Base-by-base conservation (phyloP, 2,329 filamentous ascomycete genomes). In the Ophiostoma australiae region DNA sequence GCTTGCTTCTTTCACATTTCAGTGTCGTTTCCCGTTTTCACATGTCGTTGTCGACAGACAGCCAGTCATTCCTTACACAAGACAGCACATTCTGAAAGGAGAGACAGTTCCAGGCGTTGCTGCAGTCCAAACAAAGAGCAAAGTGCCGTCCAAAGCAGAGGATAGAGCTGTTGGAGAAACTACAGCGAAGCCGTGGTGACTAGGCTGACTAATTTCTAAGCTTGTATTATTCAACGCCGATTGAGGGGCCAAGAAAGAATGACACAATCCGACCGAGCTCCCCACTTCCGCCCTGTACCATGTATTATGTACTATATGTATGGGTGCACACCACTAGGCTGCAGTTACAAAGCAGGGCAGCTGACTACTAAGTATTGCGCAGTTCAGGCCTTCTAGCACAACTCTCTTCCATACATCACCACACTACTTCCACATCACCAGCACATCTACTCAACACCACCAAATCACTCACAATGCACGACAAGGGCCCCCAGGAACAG, bases 401-500 rank as follows among this genome's bases (percentile, higher is more conserved):
- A 58, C 52, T 20, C 33, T 31, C n/a, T 41, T 48, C 23, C 10
- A 17, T 39, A 31, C 37, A 41, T 23, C 39, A 41, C 65, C 35
- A 13, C 65, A 23, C 23, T 23, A 11, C 58, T 6, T 33, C 4
- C 41, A 52, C 67, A 68, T 31, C 41, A 55, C 44, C n/a, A 23
- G 15, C 52, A 7, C n/a, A 37, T 67, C 44, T 48, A 48, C 44
- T 20, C 52, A 41, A 35, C 27, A 27, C n/a, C 65, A 20, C 17
- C 37, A 61, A 27, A 23, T 1, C 41, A 5, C n/a, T 5, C 0
- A 74, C 13, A 58, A 82, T 84, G 80, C 83, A 83, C 72, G 80
- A 85, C 79, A 88, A 88, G 77, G 85, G 85, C 72, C 86, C 86
- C n/a, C 81, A 82, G 74, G 81, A 83, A 70, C 82, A 88, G 78